A percentile compares a stretch with the other conserved stretches of the same genome.
phyloP scores from a whole-genome alignment of 345 rosid species.

The Eucalyptus urophylla region DNA sequence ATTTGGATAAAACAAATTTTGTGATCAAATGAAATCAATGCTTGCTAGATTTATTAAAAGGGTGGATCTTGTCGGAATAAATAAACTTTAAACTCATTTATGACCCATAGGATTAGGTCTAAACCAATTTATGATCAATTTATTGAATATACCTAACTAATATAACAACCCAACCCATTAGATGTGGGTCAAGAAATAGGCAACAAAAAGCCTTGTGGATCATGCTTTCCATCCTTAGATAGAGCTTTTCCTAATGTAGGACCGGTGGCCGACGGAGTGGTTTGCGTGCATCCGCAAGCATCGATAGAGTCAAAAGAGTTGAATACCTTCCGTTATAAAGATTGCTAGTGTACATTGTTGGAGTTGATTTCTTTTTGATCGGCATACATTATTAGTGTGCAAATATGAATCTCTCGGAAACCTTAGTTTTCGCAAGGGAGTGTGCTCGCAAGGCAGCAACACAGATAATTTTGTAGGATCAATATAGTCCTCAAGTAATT shows the following conservation, averaged over 20 bases:
- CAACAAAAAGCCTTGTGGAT: background rate
- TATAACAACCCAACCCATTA: too few relatives aligned
- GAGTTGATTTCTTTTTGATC: background rate
- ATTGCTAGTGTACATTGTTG: background rate
- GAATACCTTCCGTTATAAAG: background rate
- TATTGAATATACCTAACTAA: too few relatives aligned
- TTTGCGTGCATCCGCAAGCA: background rate
- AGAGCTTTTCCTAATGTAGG: background rate
- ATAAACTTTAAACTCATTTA: too few relatives aligned
- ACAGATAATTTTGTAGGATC: background rate
- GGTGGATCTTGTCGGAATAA: accelerated
- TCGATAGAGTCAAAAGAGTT: too few relatives aligned
- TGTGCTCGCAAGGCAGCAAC: background rate
- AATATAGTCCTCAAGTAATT: background rate
- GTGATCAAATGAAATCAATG: background rate
- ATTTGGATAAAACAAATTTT: background rate
- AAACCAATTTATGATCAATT: too few relatives aligned
- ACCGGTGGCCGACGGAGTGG: background rate
- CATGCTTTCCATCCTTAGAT: background rate
- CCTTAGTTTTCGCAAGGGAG: background rate
- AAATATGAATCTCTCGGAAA: background rate
- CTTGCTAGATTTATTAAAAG: accelerated
- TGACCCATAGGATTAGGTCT: too few relatives aligned
- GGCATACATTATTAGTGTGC: background rate
- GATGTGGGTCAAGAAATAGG: too few relatives aligned